These are phyloP conservation scores for Neurospora tetraspora DNA, from an alignment of 495 filamentous ascomycete genomes.

Conservation along the genomic window DNA sequence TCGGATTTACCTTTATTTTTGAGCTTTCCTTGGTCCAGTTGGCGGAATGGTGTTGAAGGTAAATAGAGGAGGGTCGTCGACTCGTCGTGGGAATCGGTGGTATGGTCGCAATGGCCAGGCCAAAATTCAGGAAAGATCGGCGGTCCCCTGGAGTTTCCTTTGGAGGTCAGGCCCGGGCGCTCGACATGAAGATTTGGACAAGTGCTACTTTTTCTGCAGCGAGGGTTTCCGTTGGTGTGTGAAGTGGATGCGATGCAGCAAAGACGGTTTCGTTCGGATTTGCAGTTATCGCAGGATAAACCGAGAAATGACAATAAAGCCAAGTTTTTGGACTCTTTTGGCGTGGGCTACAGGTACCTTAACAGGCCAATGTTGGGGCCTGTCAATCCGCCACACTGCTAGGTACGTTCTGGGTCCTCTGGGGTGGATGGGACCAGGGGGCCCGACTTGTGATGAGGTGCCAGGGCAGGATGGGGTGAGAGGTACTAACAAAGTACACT, in stretches of 20 bases:
- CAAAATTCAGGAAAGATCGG: background rate
- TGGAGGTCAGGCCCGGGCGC: background rate
- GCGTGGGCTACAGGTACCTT: background rate
- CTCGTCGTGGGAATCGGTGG: background rate
- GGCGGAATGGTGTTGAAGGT: background rate
- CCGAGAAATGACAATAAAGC: background rate
- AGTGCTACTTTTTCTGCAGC: background rate
- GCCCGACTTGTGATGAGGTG: background rate
- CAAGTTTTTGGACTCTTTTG: background rate
- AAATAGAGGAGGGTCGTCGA: background rate
- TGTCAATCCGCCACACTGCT: background rate
- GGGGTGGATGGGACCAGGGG: background rate
- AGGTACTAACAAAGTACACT: slow-evolving; percentile 1
- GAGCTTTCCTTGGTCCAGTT: background rate
- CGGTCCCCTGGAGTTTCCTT: background rate
- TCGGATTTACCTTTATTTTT: background rate
- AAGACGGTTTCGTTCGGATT: background rate
- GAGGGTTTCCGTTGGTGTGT: background rate
- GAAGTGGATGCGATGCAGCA: background rate
- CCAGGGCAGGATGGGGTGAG: background rate
- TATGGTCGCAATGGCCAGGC: background rate
- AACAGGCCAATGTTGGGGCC: background rate
- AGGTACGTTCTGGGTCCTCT: background rate
- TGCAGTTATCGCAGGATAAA: background rate
- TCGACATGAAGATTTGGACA: background rate